A percentile compares a stretch with the other conserved stretches of the same genome.
phyloP scores from a whole-genome alignment of 371 early-diverging fungal genomes.

The Lichtheimia ramosa region DNA sequence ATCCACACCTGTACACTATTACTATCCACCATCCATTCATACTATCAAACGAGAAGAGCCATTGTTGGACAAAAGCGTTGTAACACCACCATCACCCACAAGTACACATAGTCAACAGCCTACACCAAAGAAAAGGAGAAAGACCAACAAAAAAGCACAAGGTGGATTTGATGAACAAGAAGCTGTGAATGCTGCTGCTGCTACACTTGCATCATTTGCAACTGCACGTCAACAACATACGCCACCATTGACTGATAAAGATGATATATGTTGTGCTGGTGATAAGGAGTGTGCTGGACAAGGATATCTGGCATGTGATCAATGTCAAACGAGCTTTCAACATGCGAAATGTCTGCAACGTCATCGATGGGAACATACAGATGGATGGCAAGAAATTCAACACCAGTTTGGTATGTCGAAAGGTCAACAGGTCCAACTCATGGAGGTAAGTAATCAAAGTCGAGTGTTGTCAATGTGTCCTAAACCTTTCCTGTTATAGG shows the following conservation, averaged over 20 bases:
- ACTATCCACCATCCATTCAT: no score
- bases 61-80: no score
- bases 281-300: conserved; percentile 27
- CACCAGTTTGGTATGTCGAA: conserved; percentile 27
- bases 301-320: conserved; percentile 34
- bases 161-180: conserved; percentile 19
- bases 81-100: neutral
- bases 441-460: conserved; percentile 34
- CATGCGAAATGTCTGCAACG: conserved; percentile 39
- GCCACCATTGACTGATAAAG: neutral
- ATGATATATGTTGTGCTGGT: conserved; percentile 20
- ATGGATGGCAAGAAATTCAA: conserved; percentile 23
- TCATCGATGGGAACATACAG: conserved; percentile 43
- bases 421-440: conserved; percentile 45
- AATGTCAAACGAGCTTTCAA: conserved; percentile 28
- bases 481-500: conserved; percentile 20
- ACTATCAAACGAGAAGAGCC: no score
- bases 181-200: conserved; percentile 41
- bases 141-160: no score
- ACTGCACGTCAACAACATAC: conserved; percentile 10
- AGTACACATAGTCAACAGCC: neutral
- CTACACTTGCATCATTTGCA: conserved; percentile 46
- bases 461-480: neutral
- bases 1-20: neutral
- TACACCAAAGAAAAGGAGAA: no score